These are phyloP conservation scores for Pyrus bretschneideri DNA, from an alignment of 306 rosid genomes.

Conservation along the genomic window DNA sequence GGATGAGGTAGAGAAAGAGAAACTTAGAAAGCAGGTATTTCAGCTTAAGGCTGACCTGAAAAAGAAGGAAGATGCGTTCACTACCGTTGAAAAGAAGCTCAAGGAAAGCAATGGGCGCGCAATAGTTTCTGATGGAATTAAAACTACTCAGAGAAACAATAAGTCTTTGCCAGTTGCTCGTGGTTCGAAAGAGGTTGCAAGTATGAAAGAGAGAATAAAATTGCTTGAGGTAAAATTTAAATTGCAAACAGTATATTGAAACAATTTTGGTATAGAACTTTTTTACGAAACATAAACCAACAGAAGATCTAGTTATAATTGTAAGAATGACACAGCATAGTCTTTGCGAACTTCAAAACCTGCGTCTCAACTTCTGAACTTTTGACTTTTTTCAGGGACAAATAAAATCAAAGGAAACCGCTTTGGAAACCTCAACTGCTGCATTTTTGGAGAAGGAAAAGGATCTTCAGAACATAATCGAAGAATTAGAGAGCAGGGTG, in stretches of 20 bases:
- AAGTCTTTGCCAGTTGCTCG: constrained; percentile 35
- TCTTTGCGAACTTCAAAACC: not conserved
- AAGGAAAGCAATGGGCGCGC: constrained; percentile 44
- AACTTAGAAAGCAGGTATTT: constrained; percentile 53
- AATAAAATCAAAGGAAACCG: constrained; percentile 56
- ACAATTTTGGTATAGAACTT: constrained; percentile 6
- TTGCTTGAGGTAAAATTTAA: constrained; percentile 69
- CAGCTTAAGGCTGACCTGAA: constrained; percentile 55
- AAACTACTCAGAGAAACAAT: constrained; percentile 34
- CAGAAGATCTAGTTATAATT: constrained; percentile 6
- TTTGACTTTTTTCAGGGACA: constrained; percentile 42
- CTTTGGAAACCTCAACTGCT: constrained; percentile 51
- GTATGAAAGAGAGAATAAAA: constrained; percentile 64
- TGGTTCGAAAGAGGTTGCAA: constrained; percentile 50
- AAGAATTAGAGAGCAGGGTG: constrained; percentile 56
- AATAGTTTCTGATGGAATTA: constrained; percentile 36
- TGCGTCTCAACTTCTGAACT: not conserved
- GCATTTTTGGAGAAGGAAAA: constrained; percentile 59
- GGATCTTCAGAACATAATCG: constrained; percentile 62
- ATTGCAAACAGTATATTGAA: constrained; percentile 4
- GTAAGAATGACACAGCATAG: not conserved
- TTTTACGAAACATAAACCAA: not conserved
- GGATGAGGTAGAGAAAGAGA: constrained; percentile 72
- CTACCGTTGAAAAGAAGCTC: constrained; percentile 47
- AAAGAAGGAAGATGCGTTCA: constrained; percentile 58